Base-by-base conservation (phyloP, 176 grass and related monocot genomes). In the Juncus effusus region DNA sequence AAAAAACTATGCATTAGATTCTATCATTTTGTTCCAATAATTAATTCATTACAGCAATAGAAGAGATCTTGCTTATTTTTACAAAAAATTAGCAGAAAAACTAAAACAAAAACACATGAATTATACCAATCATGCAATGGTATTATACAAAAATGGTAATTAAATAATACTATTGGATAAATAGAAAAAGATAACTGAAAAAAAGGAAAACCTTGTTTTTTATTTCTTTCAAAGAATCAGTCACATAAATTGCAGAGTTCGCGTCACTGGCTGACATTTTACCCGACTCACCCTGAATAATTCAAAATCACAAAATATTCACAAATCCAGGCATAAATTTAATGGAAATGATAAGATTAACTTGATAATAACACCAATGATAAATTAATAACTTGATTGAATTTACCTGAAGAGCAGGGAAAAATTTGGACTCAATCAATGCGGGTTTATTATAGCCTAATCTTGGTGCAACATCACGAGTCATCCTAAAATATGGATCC, bases 401-500 rank as follows among this genome's bases (percentile, higher is more conserved):
- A 62, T n/a, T 12, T 87, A 89, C 94, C 94, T 99, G 94, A 74
- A 99, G 88, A 76, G 94, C 94, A 64, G 94, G 94, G 49, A 99
- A 99, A 66, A 99, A 99, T 77, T 79, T 90, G 8, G 94, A 93
- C 79, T 99, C 88, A 70, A 99, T 90, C 56, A 99, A 56, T 41
- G 94, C 60, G 51, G 94, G 94, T 81, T 99, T 99, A 58, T 93
- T 88, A 60, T 90, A 99, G 49, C 80, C 83, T 87, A 99, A 81
- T 80, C 88, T 99, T 53, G 94, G 88, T 76, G 94, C 94, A 87
- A 99, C 94, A 59, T 99, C 94, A 44, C 94, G 88, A 44, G 94
- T 99, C 94, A 99, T 99, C 76, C 88, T 86, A 62, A 99, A 99
- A 76, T 99, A 99, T 63, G 94, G 94, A 84, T 99, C 94, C 94